Evolutionary conservation across 805 yeast species (phyloP), one percentile per base, ranked within the genome.

Genomic region (Candida parachauliodes): DNA sequence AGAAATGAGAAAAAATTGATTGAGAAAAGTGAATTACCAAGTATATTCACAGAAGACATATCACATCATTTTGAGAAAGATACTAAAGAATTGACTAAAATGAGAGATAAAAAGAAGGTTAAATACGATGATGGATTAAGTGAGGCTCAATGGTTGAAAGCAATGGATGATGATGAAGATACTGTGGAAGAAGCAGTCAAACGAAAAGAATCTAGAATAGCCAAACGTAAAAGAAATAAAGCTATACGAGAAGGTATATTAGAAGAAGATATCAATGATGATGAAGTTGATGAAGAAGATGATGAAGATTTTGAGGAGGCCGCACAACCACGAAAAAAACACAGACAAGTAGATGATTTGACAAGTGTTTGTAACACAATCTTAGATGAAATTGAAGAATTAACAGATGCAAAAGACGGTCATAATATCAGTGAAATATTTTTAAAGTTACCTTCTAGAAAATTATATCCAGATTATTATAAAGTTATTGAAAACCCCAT

Each of bases 111-210:
- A 40, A 87, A 86, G 60, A 62, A 75, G 6, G 76, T 80, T n/a
- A 83, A 83, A 48, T 83, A 82, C 51, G 98, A 93, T 56, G 96
- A 89, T 48, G 81, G 83, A 18, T 62, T 89, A 49, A 83, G 95
- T 5, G 98, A 93, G 56, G 96, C 87, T 52, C 96, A 91, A 59
- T 93, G 97, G 95, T 59, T 83, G 36, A 77, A 78, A 57, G 87
- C 87, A 1, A 76, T 84, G 71, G 93, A 84, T 56, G 78, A 77
- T 40, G 93, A 83, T 40, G 73, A 79, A 16, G 84, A 76, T 45
- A 60, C 76, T 1, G 77, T 77, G 18, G 83, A 78, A 47, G 82
- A 71, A 40, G 83, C 82, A 10, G 72, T 77, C 25, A 57, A 55
- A 39, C 62, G 80, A 34, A 78, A 77, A 48, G 74, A 72, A 46